phyloP scores from a whole-genome alignment of 1,139 yeast species.

The Magnusiomyces paraingens region DNA sequence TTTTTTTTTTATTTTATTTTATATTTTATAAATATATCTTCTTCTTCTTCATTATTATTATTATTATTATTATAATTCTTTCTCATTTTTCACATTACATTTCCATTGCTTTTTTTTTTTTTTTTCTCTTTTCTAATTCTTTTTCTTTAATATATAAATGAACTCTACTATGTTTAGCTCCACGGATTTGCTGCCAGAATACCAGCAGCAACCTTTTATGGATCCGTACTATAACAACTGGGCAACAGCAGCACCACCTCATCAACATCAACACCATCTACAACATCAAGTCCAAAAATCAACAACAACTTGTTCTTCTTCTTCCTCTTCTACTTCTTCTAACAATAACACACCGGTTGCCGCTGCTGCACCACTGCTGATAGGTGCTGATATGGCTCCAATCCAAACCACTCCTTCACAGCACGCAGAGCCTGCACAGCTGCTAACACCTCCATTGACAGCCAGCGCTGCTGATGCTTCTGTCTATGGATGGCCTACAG shows the following conservation, averaged over 20 bases:
- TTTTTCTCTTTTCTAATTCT: not conserved
- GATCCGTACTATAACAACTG: not conserved
- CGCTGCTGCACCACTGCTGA: too few relatives aligned
- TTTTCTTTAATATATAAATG: not conserved
- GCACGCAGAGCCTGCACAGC: constrained; percentile 14
- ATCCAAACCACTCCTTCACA: not conserved
- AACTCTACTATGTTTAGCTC: not conserved
- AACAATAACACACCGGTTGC: too few relatives aligned
- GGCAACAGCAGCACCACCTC: not conserved
- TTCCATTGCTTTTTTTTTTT: not conserved
- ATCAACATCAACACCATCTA: not conserved
- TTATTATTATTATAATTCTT: not conserved
- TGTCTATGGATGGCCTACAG: constrained; percentile 9
- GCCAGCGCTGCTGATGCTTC: constrained; percentile 13
- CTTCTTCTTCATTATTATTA: too few relatives aligned
- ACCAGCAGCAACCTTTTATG: not conserved
- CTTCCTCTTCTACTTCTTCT: not conserved
- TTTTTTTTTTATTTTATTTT: not conserved
- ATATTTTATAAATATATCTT: not conserved
- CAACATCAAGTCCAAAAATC: too few relatives aligned
- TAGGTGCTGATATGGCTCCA: too few relatives aligned
- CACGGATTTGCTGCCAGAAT: not conserved
- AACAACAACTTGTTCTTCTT: not conserved
- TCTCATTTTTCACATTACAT: not conserved
- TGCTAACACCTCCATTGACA: constrained; percentile 12